Evolutionary conservation across 2,329 filamentous ascomycete species (phyloP), one percentile per base, ranked within the genome.

Genomic region (Ambrosiella xylebori): DNA sequence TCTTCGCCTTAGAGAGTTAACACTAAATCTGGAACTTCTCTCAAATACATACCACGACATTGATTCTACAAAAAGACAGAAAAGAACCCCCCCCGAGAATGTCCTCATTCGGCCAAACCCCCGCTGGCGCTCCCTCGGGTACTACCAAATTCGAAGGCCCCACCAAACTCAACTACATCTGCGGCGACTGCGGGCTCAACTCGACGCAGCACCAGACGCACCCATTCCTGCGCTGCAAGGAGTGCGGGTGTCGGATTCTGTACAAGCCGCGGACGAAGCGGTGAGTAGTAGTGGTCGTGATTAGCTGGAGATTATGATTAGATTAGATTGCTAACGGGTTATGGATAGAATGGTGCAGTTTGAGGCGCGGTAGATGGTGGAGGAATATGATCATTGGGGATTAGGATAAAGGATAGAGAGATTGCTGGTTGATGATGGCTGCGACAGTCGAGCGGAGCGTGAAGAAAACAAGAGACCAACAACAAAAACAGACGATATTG

Each of bases 211-310:
- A 73, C 62, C 71, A 75, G 53, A 85, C 74, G 82, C 64, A 95
- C 87, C 74, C 88, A 87, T 68, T 88, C 94, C 73, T 95, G 88
- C 75, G 87, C 86, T 95, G 89, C 77, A 86, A 87, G 70, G 86
- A 90, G 72, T 98, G 93, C 70, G 93, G 93, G 7, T 93, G 95
- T 67, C 84, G 93, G 63, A 89, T 98, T 61, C 73, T 98, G 64
- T 97, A 97, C 74, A 98, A 98, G 80, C 88, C 96, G 80, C 76
- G 93, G 68, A 98, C 93, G 50, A 96, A 95, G 78, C 82, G 93
- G 93, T 96, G 70, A 71, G 85, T 73, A 61, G 1, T 51, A 12
- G 12, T 39, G 15, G 8, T 11, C 50, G 36, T 27, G 19, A 35
- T 4, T 36, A 15, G 37, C 8, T 38, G 41, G 37, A 7, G 7